Percentiles rank a stretch among this genome's conserved stretches.
phyloP scores from a whole-genome alignment of 805 yeast species.

The Wickerhamomyces sydowiorum region DNA sequence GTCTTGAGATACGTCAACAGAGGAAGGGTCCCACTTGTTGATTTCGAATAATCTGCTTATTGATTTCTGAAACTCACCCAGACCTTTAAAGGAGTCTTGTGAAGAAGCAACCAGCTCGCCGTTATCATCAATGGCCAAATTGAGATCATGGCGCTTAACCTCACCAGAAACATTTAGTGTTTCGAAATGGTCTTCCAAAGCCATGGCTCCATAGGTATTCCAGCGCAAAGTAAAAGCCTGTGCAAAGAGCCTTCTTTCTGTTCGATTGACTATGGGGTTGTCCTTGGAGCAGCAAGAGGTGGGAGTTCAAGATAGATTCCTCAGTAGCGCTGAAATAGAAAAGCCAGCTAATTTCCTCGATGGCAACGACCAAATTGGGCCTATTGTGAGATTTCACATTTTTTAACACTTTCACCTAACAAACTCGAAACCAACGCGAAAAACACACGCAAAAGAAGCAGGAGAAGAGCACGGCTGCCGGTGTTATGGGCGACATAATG shows the following conservation, averaged over 20 bases:
- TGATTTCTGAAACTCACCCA: background rate
- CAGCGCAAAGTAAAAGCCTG: background rate
- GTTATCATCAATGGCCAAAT: too few species aligned
- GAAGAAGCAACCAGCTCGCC: background rate
- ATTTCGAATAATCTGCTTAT: background rate
- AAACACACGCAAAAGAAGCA: background rate
- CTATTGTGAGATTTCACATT: background rate
- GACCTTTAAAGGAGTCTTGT: background rate
- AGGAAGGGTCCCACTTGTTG: background rate
- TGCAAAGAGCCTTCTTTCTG: too few species aligned
- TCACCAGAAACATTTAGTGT: background rate
- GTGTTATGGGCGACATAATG: background rate
- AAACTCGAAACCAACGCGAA: constrained; percentile 3
- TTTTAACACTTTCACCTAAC: background rate
- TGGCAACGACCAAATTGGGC: background rate
- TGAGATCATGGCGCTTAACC: background rate
- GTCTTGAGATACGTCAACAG: background rate
- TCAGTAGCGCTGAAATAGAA: background rate
- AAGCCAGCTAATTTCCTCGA: background rate
- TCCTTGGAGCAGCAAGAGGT: too few species aligned
- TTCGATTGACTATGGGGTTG: too few species aligned
- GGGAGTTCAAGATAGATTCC: background rate
- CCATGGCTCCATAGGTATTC: background rate
- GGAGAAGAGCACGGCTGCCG: background rate
- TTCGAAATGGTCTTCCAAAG: background rate